Evolutionary conservation across 306 rosid genomes (phyloP).

Genomic region (Malus domestica): ASM211411v1 NC_041803.1:6972501-6973000

Average conservation of each 20-base stretch:
- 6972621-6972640: neutral
- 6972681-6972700: conserved; percentile 1
- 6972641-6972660: neutral
- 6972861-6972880: neutral
- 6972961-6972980: conserved; percentile 80
- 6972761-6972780: conserved; percentile 70
- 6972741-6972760: conserved; percentile 74
- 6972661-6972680: conserved; percentile 1
- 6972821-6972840: neutral
- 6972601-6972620: neutral
- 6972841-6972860: neutral
- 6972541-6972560: too few relatives aligned
- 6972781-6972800: conserved; percentile 43
- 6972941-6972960: conserved; percentile 68
- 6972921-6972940: conserved; percentile 46
- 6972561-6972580: neutral
- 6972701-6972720: neutral
- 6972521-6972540: too few relatives aligned
- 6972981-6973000: conserved; percentile 47
- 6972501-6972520: too few relatives aligned
- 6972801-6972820: conserved; percentile 49
- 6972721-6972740: conserved; percentile 18
- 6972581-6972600: conserved; percentile 5
- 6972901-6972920: conserved; percentile 39
- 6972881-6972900: neutral